These are phyloP conservation scores for Drechslerella stenobrocha DNA, from an alignment of 2,329 filamentous ascomycete species.

Conservation along the genomic window DNA sequence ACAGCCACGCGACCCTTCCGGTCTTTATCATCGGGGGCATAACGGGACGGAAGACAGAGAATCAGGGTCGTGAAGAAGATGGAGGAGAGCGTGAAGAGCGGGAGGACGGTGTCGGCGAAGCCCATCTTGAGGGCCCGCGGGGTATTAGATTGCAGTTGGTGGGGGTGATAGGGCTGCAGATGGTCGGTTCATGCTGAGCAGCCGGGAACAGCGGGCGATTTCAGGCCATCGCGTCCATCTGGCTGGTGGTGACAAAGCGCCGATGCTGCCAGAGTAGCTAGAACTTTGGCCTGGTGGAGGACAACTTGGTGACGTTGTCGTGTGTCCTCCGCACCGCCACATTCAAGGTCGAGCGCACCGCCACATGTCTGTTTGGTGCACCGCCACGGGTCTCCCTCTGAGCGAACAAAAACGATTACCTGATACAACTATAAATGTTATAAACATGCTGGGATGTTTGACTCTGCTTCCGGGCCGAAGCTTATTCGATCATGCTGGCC, in stretches of 20 bases:
- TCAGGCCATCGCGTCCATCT: background rate
- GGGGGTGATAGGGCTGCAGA: constrained; percentile 6
- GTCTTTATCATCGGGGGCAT: constrained; percentile 23
- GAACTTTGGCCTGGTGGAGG: background rate
- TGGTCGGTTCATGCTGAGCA: constrained; percentile 3
- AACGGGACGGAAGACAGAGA: constrained; percentile 38
- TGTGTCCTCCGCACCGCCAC: background rate
- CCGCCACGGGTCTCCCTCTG: background rate
- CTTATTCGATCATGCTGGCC: too few species aligned
- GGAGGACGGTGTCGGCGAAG: constrained; percentile 33
- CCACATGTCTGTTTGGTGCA: background rate
- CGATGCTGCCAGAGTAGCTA: constrained; percentile 8
- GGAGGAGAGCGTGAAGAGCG: constrained; percentile 29
- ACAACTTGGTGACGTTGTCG: background rate
- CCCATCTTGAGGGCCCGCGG: constrained; percentile 27
- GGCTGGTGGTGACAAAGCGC: background rate
- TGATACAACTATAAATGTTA: too few species aligned
- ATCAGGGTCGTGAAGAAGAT: constrained; percentile 18
- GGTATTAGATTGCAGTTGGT: too few species aligned
- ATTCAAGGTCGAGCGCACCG: background rate
- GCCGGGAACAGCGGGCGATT: background rate
- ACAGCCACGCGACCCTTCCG: constrained; percentile 58
- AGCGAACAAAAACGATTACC: too few species aligned
- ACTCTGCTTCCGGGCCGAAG: too few species aligned
- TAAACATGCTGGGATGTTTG: too few species aligned